Percentiles rank a stretch among this genome's conserved stretches.
Conservation (phyloP, 2,329 filamentous ascomycete species). For the Pestalotiopsis sp. region DNA sequence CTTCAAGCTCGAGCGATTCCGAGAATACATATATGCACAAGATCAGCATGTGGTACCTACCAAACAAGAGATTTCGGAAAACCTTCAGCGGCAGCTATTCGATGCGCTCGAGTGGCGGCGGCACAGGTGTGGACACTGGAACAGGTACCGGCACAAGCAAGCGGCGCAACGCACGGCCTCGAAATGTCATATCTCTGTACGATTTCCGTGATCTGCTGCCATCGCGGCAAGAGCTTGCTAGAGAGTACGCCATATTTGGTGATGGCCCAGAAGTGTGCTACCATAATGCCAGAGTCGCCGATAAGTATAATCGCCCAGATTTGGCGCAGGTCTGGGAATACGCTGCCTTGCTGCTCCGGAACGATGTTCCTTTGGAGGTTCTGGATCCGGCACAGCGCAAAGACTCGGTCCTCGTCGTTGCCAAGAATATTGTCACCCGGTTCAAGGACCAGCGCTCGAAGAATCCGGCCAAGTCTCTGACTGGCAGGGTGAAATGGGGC, state of each 20-base stretch:
- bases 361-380: conserved; percentile 73
- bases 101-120: conserved; percentile 61
- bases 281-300: conserved; percentile 80
- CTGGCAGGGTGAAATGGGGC: conserved; percentile 70
- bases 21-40: conserved; percentile 66
- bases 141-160: conserved; percentile 57
- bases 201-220: conserved; percentile 73
- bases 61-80: conserved; percentile 53
- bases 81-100: conserved; percentile 61
- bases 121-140: conserved; percentile 61
- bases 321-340: conserved; percentile 84
- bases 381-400: conserved; percentile 55
- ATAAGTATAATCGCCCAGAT: conserved; percentile 69
- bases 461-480: conserved; percentile 35
- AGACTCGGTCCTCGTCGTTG: conserved; percentile 70
- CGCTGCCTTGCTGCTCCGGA: conserved; percentile 74
- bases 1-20: conserved; percentile 60
- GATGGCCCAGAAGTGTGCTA: conserved; percentile 79
- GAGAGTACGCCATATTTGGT: conserved; percentile 82
- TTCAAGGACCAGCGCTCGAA: conserved; percentile 25
- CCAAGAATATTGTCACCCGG: conserved; percentile 60
- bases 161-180: conserved; percentile 50
- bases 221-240: conserved; percentile 75
- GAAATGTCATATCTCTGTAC: conserved; percentile 75
- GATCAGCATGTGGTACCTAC: conserved; percentile 58